A percentile compares a stretch with the other conserved stretches of the same genome.
These are phyloP conservation scores for Sclerotiophoma versabilis DNA, from an alignment of 2,329 filamentous ascomycete genomes.

Conservation along the genomic window DNA sequence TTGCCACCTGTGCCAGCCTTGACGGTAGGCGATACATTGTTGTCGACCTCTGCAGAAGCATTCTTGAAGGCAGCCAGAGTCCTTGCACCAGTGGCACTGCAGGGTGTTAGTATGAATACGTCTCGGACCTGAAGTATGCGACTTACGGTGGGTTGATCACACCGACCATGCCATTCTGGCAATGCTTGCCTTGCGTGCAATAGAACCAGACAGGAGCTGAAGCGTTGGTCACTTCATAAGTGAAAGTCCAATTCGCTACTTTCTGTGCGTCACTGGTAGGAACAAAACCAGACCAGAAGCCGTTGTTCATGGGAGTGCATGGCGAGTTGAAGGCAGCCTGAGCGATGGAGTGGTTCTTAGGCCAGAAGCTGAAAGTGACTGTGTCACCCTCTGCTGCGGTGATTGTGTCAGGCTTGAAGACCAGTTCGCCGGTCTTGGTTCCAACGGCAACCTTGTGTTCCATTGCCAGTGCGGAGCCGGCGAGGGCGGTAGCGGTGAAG, in stretches of 20 bases:
- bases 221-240: conserved; percentile 44
- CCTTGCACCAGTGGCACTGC: conserved; percentile 28
- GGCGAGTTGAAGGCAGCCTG: conserved; percentile 45
- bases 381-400: conserved; percentile 47
- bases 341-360: conserved; percentile 50
- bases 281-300: conserved; percentile 50
- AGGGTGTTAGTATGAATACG: conserved; percentile 17
- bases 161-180: conserved; percentile 50
- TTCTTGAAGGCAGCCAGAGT: conserved; percentile 37
- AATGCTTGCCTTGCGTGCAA: conserved; percentile 50
- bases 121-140: background rate
- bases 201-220: conserved; percentile 51
- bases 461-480: conserved; percentile 38
- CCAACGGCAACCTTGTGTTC: conserved; percentile 45
- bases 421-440: conserved; percentile 33
- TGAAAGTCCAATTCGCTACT: conserved; percentile 40
- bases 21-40: conserved; percentile 36
- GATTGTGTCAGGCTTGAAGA: conserved; percentile 46
- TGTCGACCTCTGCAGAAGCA: conserved; percentile 26
- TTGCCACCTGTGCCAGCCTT: conserved; percentile 36
- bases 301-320: conserved; percentile 43
- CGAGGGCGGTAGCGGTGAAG: conserved; percentile 42
- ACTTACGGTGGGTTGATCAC: conserved; percentile 51
- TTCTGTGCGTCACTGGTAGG: conserved; percentile 33
- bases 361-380: conserved; percentile 50